Conservation (phyloP, 192 early-diverging fungal species). For the Backusella luteola region DNA sequence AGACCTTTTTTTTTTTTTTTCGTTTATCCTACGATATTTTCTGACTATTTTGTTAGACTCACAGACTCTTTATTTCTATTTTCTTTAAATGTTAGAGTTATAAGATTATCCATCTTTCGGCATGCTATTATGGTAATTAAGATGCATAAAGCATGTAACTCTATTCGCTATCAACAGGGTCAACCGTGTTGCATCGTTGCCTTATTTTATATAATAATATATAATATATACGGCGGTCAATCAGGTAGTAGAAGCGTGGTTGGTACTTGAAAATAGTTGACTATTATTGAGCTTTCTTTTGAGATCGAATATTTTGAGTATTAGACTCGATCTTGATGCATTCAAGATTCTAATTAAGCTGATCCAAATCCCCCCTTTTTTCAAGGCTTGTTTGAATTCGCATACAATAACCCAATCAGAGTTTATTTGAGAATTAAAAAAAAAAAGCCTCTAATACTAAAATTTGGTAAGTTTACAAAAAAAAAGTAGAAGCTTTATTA, state of each 20-base stretch:
- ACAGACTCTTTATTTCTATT: background rate
- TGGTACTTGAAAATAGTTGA: background rate
- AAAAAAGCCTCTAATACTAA: background rate
- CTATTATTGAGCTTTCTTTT: background rate
- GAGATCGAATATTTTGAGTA: background rate
- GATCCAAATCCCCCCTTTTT: background rate
- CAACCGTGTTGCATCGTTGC: background rate
- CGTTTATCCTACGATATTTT: background rate
- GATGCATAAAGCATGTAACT: background rate
- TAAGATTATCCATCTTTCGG: no score
- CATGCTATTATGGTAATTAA: background rate
- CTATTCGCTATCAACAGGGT: background rate
- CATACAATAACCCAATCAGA: background rate
- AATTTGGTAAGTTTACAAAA: background rate
- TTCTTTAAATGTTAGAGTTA: no score
- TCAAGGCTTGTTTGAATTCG: background rate
- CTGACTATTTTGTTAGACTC: background rate
- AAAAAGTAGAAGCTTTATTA: background rate
- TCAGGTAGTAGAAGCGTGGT: background rate
- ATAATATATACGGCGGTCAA: background rate
- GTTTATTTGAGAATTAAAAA: background rate
- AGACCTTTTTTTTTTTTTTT: background rate
- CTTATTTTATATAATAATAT: background rate
- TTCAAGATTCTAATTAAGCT: background rate
- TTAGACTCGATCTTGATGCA: background rate